Evolutionary conservation across 1,139 yeast species (phyloP).

Genomic region (Geotrichum reessii): DNA sequence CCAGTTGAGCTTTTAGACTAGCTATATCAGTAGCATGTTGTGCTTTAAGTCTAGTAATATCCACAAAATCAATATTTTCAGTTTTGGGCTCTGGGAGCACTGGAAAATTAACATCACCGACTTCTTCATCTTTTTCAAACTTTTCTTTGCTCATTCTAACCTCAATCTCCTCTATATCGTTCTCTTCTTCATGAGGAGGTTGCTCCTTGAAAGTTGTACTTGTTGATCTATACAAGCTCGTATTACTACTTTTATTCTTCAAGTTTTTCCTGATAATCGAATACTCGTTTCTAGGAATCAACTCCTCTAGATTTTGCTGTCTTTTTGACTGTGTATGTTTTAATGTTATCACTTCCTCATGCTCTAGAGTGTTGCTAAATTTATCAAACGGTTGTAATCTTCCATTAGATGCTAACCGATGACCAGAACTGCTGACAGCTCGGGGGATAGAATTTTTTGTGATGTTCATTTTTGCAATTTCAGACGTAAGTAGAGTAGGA

Average conservation of each 20-base stretch:
- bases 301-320: not conserved
- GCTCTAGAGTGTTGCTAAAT: not conserved
- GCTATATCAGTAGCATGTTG: slow-evolving; percentile 25
- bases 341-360: not conserved
- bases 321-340: not conserved
- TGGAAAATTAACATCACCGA: not conserved
- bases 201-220: not conserved
- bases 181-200: not conserved
- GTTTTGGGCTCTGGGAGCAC: not conserved
- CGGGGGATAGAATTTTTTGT: not conserved
- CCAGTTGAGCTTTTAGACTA: slow-evolving; percentile 26
- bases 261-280: not conserved
- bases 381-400: not conserved
- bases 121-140: not conserved
- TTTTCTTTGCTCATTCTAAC: not conserved
- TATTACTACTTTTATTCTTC: not conserved
- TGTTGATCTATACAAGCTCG: not conserved
- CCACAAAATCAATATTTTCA: not conserved
- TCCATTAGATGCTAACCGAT: not conserved
- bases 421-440: not conserved
- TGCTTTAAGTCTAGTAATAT: slow-evolving; percentile 18
- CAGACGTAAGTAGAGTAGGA: not conserved
- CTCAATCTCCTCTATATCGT: not conserved
- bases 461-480: slow-evolving; percentile 10
- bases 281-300: not conserved